Percentiles rank a stretch among this genome's conserved stretches.
Conservation (phyloP, 176 grass and related monocot genomes). For the Bonia amplexicaulis region DNA sequence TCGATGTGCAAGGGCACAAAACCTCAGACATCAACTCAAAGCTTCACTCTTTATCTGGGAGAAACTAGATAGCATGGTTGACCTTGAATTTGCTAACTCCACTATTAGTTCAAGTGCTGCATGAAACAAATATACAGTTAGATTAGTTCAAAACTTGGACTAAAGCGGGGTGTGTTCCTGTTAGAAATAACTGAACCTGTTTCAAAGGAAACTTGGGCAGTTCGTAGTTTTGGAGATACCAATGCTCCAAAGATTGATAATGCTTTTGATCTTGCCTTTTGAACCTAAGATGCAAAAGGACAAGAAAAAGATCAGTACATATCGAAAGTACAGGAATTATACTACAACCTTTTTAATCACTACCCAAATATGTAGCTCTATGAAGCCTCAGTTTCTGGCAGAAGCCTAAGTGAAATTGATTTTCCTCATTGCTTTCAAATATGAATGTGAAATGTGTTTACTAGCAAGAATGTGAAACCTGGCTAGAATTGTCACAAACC, state of each 20-base stretch:
- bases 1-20: background rate
- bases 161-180: background rate
- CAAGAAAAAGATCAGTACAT: background rate
- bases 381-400: background rate
- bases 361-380: background rate
- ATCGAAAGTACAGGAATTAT: background rate
- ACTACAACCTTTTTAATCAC: background rate
- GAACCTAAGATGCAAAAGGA: conserved; percentile 39
- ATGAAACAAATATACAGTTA: conserved; percentile 31
- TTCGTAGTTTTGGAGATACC: conserved; percentile 74
- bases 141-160: conserved; percentile 5
- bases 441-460: background rate
- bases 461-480: background rate
- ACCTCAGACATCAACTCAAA: background rate
- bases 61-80: conserved; percentile 45
- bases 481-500: background rate
- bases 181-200: conserved; percentile 49
- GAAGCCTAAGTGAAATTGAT: background rate
- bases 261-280: conserved; percentile 74
- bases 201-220: conserved; percentile 84
- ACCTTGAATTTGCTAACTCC: conserved; percentile 62
- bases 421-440: background rate
- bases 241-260: conserved; percentile 68
- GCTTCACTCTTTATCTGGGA: conserved; percentile 35
- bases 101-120: conserved; percentile 64